Conservation (phyloP, 2,329 filamentous ascomycete species). For the Phialophora macrospora region DNA sequence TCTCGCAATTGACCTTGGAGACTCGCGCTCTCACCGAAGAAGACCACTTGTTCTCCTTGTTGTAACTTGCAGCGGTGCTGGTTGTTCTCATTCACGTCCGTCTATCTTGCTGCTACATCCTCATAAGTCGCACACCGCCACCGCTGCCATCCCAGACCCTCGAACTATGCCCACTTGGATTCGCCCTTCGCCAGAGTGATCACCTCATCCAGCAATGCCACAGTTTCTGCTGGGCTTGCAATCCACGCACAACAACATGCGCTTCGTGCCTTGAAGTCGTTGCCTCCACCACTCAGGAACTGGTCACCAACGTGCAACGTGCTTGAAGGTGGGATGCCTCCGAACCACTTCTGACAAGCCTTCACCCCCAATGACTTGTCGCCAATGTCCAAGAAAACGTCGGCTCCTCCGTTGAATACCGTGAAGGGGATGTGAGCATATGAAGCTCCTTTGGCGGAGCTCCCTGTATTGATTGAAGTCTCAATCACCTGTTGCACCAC, state of each 20-base stretch:
- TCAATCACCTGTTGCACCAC: constrained; percentile 93
- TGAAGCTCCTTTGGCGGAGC: constrained; percentile 8
- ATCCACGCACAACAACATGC: constrained; percentile 98
- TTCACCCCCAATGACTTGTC: constrained; percentile 97
- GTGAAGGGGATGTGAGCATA: constrained; percentile 74
- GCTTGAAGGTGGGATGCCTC: constrained; percentile 61
- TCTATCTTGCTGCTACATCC: neutral
- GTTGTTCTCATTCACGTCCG: neutral
- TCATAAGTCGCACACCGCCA: neutral
- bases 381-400: constrained; percentile 98
- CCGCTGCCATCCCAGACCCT: neutral
- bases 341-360: constrained; percentile 90
- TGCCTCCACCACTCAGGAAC: constrained; percentile 91
- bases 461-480: constrained; percentile 64
- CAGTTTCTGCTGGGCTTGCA: constrained; percentile 87
- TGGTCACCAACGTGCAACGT: constrained; percentile 95
- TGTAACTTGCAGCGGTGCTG: neutral
- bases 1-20: neutral
- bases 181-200: constrained; percentile 25
- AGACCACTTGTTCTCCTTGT: neutral
- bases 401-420: constrained; percentile 96
- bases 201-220: constrained; percentile 80
- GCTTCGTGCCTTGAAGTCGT: constrained; percentile 94
- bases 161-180: constrained; percentile 1
- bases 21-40: neutral